These are phyloP conservation scores for Entomortierella chlamydospora DNA, from an alignment of 192 early-diverging fungal genomes.

Conservation along the genomic window DNA sequence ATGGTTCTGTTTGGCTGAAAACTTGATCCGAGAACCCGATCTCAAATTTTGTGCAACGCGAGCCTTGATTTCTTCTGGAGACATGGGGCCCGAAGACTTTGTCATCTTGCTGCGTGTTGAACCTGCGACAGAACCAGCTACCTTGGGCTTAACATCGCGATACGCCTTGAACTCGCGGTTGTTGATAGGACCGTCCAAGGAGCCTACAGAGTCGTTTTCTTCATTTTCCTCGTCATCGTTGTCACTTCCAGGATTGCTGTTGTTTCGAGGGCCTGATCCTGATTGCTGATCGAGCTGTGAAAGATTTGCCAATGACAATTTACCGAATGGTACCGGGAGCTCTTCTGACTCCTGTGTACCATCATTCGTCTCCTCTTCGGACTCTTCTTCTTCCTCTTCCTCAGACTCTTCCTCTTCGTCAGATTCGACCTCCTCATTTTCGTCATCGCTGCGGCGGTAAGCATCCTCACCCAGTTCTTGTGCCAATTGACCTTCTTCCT, in stretches of 20 bases:
- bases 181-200: constrained; percentile 48
- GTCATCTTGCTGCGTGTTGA: constrained; percentile 43
- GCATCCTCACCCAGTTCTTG: constrained; percentile 45
- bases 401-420: constrained; percentile 30
- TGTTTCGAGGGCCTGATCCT: constrained; percentile 16
- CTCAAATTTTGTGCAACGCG: constrained; percentile 59
- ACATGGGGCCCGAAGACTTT: constrained; percentile 44
- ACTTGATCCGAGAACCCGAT: constrained; percentile 37
- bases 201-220: constrained; percentile 45
- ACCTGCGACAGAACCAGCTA: constrained; percentile 29
- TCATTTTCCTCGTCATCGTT: constrained; percentile 49
- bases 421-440: constrained; percentile 33
- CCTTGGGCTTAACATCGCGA: constrained; percentile 54
- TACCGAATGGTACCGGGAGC: constrained; percentile 37
- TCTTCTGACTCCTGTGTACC: constrained; percentile 15
- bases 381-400: constrained; percentile 36
- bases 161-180: constrained; percentile 66
- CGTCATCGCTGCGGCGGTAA: constrained; percentile 21
- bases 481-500: constrained; percentile 25
- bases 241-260: constrained; percentile 22
- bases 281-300: constrained; percentile 36
- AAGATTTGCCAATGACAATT: constrained; percentile 45
- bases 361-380: constrained; percentile 17
- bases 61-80: constrained; percentile 62
- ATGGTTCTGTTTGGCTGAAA: constrained; percentile 58